A percentile compares a stretch with the other conserved stretches of the same genome.
Evolutionary conservation across 108 stramenopile species (phyloP).

Genomic region (Nitzschia sp.): DNA sequence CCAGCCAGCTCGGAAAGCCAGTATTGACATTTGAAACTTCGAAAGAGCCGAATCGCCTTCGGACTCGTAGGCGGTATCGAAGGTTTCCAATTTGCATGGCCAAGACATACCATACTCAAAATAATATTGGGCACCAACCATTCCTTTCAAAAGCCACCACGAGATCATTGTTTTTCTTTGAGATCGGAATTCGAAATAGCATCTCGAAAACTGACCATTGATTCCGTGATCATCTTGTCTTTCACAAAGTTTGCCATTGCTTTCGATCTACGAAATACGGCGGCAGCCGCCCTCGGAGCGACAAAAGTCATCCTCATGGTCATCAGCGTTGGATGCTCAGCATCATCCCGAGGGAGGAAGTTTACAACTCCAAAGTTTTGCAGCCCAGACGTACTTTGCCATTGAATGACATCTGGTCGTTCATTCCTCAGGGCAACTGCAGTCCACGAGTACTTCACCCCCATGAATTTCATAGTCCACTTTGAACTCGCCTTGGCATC

Average conservation of each 20-base stretch:
- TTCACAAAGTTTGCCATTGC: conserved; percentile 54
- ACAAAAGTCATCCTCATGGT: conserved; percentile 60
- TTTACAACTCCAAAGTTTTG: conserved; percentile 61
- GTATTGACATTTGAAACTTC: too few species aligned
- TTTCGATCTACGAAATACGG: conserved; percentile 52
- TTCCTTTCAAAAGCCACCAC: too few species aligned
- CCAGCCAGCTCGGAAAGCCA: too few species aligned
- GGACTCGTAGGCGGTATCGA: too few species aligned
- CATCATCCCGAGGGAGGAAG: conserved; percentile 29
- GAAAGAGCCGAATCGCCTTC: too few species aligned
- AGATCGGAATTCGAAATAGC: conserved; percentile 53
- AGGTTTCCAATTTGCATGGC: too few species aligned
- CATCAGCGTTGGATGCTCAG: conserved; percentile 46
- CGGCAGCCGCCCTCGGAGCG: conserved; percentile 53
- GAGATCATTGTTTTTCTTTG: too few species aligned
- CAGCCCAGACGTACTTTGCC: conserved; percentile 71
- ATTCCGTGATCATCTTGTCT: conserved; percentile 57
- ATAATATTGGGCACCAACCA: too few species aligned
- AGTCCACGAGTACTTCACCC: conserved; percentile 68
- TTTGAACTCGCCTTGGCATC: conserved; percentile 36
- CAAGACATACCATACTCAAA: too few species aligned
- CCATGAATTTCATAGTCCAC: conserved; percentile 73
- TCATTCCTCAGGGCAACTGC: conserved; percentile 44
- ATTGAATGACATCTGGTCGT: conserved; percentile 65
- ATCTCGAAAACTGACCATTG: conserved; percentile 66